phyloP scores from a whole-genome alignment of 192 early-diverging fungal genomes.

The Entophlyctis luteolus region DNA sequence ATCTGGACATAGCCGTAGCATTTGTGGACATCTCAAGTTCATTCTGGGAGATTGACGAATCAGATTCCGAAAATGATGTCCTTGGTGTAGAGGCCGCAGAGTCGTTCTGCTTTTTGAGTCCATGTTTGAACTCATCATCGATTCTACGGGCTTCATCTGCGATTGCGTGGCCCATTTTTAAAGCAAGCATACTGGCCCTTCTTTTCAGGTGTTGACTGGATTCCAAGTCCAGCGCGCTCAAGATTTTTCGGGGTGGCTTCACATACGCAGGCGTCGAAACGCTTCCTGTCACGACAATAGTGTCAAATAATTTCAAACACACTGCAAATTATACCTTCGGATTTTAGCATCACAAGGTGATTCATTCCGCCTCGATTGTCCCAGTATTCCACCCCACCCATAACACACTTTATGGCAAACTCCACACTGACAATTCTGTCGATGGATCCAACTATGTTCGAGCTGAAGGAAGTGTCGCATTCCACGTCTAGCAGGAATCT shows the following conservation, averaged over 20 bases:
- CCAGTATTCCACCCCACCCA: conserved; percentile 76
- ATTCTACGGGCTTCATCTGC: conserved; percentile 14
- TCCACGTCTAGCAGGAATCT: conserved; percentile 69
- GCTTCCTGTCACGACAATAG: no score
- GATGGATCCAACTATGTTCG: not conserved
- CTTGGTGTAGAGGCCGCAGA: not conserved
- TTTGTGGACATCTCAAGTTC: not conserved
- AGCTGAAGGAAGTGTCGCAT: conserved; percentile 33
- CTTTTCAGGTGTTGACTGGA: not conserved
- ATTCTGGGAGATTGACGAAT: not conserved
- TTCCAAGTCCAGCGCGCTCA: conserved; percentile 7
- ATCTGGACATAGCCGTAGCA: not conserved
- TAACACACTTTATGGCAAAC: conserved; percentile 60
- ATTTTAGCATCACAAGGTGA: conserved; percentile 9
- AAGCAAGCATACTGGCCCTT: conserved; percentile 1
- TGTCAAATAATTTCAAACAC: no score
- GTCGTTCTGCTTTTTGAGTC: not conserved
- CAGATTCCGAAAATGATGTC: not conserved
- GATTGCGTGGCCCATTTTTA: conserved; percentile 5
- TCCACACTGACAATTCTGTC: conserved; percentile 23
- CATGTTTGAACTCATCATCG: conserved; percentile 9
- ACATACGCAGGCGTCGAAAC: not conserved
- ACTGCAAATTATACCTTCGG: no score
- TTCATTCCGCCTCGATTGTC: conserved; percentile 61
- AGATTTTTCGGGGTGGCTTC: not conserved